Base-by-base conservation (phyloP, 352 stramenopile genomes). In the Phytophthora tentaculata region DNA sequence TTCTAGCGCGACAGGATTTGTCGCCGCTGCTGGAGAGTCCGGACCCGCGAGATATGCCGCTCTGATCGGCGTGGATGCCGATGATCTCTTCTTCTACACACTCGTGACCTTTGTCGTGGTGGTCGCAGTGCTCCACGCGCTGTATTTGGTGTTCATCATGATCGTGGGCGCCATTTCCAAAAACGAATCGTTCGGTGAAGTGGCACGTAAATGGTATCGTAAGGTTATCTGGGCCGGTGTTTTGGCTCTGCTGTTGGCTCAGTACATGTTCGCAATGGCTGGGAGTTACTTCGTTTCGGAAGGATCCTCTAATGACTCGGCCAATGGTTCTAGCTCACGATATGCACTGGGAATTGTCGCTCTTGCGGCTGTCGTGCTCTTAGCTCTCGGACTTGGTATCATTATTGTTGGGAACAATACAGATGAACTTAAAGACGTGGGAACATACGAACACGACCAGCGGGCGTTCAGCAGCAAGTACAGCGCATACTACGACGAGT, bases 251-350 rank as follows among this genome's bases (percentile, higher is more conserved):
- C 60, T 96, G 16, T 45, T 96, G 60, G 85, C 86, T 43, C 84
- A 95, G 69, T 96, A 96, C 77, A 96, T 92, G 68, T 89, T 96
- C 49, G 79, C 83, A 3, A 96, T 96, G 88, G 79, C 84, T 5
- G 86, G 88, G 17, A 89, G 81, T 61, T 95, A 84, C 59, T 86
- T 90, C 41, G 74, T 92, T 22, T 92, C 88, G 57, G 20, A 67
- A 32, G 69, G 56, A 57, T 62, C 60, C 16, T 71, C 77, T 24
- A 60, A 57, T 37, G 79, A 80, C 26, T 73, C 73, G 3, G 67
- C 61, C 8, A 74, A 64, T 23, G 58, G 66, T 23, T 76, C 73
- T 2, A 71, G 76, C 12, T 75, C 63, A 28, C 73, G 84, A 5
- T 89, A 79, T 41, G 62, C 68, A 9, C 41, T 88, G 16, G 87